Base-by-base conservation (phyloP, 192 early-diverging fungal species). In the Glomus cerebriforme region DNA sequence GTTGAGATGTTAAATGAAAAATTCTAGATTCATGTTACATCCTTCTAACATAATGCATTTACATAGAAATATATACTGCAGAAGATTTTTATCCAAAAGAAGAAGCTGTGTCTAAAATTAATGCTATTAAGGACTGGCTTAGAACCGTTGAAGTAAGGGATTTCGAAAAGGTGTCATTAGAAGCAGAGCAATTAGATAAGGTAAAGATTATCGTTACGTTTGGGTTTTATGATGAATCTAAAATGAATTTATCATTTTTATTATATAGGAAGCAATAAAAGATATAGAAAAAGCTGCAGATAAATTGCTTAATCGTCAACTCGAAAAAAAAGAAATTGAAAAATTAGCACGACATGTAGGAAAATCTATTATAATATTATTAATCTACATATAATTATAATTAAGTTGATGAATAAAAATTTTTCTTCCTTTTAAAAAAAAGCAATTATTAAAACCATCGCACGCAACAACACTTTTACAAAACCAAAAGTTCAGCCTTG, bases 401-500 rank as follows among this genome's bases (percentile, higher is more conserved):
- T 71, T 43, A 39, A 43, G 2, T 17, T 45, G 24, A 54, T 54
- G 13, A 54, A 17, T 19, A 54, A 17, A 5, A 19, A 19, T 54
- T 5, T 19, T 19, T 15, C 2, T 7, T 10, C 24, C 62, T 63
- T 17, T 7, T 63, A 3, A 64, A 64, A 19, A n/a, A 5, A 34
- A 71, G 78, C 88, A 90, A 0, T 88, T 95, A 12, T 84, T 99
- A 75, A 94, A 94, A 39, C 95, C 96, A 3, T 83, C 85, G n/a
- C 91, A 96, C 80, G 90, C 95, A 3, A 85, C 85, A 34, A 88
- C 90, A 27, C 81, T 92, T 15, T 88, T 98, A 22, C 86, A 84
- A 5, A 82, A 88, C 72, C 98, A 99, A 82, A 82, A 79, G 32
- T 96, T 98, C 81, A 86, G 84, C 65, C 84, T 98, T 4, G 97